These are phyloP conservation scores for Corylus avellana DNA, from an alignment of 306 rosid genomes.

Conservation along the genomic window DNA sequence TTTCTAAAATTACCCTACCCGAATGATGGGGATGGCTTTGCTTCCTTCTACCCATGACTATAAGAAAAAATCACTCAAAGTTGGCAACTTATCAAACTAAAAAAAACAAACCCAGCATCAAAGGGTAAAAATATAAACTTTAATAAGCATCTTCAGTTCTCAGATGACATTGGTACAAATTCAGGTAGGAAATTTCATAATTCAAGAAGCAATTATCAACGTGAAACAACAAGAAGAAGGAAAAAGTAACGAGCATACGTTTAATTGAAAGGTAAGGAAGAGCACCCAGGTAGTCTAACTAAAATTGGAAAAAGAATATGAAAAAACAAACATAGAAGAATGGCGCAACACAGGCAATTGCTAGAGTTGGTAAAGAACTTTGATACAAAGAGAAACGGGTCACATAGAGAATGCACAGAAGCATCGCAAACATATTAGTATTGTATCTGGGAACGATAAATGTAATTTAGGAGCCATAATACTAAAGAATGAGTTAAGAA, in stretches of 20 bases:
- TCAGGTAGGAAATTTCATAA: neutral
- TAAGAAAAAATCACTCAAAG: neutral
- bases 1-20: constrained; percentile 48
- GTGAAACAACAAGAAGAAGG: neutral
- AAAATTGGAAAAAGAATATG: neutral
- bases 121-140: neutral
- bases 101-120: neutral
- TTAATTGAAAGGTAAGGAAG: neutral
- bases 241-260: neutral
- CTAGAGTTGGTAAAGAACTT: neutral
- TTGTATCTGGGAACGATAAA: neutral
- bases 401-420: neutral
- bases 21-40: constrained; percentile 73
- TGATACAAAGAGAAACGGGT: neutral
- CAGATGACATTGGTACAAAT: neutral
- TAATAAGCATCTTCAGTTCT: neutral
- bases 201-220: neutral
- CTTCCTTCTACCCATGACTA: constrained; percentile 79
- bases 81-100: neutral
- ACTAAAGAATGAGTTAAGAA: neutral
- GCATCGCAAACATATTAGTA: neutral
- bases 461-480: neutral
- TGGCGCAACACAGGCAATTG: neutral
- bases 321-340: neutral
- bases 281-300: neutral